A percentile compares a stretch with the other conserved stretches of the same genome.
These are phyloP conservation scores for Chrysanthemum seticuspe DNA, from an alignment of 129 eudicot species.

Conservation along the genomic window DNA sequence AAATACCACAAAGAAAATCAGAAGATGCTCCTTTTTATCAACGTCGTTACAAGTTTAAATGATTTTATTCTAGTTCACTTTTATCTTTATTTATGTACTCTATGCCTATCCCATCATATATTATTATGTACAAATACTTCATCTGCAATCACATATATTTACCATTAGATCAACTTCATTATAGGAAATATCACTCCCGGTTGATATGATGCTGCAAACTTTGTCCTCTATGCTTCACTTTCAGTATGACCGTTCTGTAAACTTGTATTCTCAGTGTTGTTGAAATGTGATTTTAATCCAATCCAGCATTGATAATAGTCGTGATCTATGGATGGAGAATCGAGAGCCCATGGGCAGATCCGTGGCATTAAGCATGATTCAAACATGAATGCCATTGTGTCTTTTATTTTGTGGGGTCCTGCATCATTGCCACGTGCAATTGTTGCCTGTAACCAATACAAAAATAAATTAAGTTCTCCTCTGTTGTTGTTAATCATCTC, in stretches of 20 bases:
- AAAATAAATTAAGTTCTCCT: background rate
- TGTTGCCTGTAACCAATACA: slow-evolving; percentile 54
- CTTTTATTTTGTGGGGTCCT: slow-evolving; percentile 61
- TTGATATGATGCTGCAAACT: slow-evolving; percentile 15
- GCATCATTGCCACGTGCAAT: slow-evolving; percentile 65
- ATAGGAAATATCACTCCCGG: slow-evolving; percentile 7
- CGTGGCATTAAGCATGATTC: slow-evolving; percentile 91
- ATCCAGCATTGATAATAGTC: slow-evolving; percentile 98
- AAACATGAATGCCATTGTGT: slow-evolving; percentile 97
- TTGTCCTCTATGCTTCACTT: slow-evolving; percentile 11
- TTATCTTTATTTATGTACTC: slow-evolving; percentile 6
- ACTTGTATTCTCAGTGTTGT: slow-evolving; percentile 13
- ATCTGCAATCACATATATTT: slow-evolving; percentile 19
- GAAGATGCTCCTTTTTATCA: too few relatives aligned
- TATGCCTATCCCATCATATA: slow-evolving; percentile 4
- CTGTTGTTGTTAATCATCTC: too few relatives aligned
- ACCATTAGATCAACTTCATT: slow-evolving; percentile 17
- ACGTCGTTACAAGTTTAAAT: background rate
- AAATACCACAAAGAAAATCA: too few relatives aligned
- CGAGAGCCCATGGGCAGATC: slow-evolving; percentile 90
- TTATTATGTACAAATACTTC: slow-evolving; percentile 27
- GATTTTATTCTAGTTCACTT: background rate
- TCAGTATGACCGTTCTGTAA: slow-evolving; percentile 28
- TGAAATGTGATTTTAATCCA: slow-evolving; percentile 79
- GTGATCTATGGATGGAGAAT: slow-evolving; percentile 71